A percentile compares a stretch with the other conserved stretches of the same genome.
These are phyloP conservation scores for Microascus cirrosus DNA, from an alignment of 2,329 filamentous ascomycete genomes.

Conservation along the genomic window DNA sequence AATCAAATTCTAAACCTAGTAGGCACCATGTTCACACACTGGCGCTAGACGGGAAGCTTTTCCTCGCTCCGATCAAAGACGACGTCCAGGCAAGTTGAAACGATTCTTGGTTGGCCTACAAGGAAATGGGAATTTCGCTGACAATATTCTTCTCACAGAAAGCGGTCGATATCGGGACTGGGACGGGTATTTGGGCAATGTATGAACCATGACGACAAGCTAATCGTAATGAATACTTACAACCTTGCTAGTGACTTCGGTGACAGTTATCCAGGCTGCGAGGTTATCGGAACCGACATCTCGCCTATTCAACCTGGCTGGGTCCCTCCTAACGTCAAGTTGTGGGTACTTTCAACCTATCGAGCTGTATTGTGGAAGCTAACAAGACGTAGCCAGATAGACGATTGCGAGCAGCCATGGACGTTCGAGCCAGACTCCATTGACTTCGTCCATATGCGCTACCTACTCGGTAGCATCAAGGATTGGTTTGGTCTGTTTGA, in stretches of 20 bases:
- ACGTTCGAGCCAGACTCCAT: constrained; percentile 38
- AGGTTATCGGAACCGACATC: constrained; percentile 40
- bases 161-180: constrained; percentile 1
- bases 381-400: constrained; percentile 28
- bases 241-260: constrained; percentile 29
- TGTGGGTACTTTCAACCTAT: constrained; percentile 6
- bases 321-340: constrained; percentile 27
- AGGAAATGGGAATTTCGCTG: background rate
- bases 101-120: background rate
- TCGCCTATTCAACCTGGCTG: constrained; percentile 44
- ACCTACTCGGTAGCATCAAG: constrained; percentile 42
- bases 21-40: constrained; percentile 13
- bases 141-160: background rate
- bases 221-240: background rate
- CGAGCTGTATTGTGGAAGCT: background rate
- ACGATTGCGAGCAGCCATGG: constrained; percentile 42
- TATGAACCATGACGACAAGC: background rate
- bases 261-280: constrained; percentile 28
- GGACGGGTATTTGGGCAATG: constrained; percentile 10
- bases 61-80: constrained; percentile 12
- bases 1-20: background rate
- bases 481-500: constrained; percentile 43
- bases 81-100: constrained; percentile 4
- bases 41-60: constrained; percentile 12
- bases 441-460: constrained; percentile 50